phyloP scores from a whole-genome alignment of 2,329 filamentous ascomycete species.

The Monosporascus ibericus region DNA sequence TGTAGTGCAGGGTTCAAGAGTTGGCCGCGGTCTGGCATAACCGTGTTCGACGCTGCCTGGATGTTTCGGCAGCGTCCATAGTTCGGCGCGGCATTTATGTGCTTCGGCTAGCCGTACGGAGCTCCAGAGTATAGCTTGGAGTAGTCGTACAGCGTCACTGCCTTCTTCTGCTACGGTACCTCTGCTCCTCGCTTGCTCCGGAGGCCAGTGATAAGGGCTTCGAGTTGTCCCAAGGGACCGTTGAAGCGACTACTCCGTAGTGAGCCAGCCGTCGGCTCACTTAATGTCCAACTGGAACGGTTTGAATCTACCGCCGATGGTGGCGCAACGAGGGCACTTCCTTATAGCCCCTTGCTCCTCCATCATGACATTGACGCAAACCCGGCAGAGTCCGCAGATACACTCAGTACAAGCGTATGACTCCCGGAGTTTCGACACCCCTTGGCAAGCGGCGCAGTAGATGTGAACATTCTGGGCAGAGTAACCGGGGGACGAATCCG shows the following conservation, averaged over 20 bases:
- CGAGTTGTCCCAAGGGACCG: neutral
- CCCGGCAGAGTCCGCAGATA: slow-evolving; percentile 84
- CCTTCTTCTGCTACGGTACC: neutral
- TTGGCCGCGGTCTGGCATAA: neutral
- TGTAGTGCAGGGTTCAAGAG: neutral
- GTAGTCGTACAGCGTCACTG: neutral
- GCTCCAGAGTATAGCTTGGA: neutral
- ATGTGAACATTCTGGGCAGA: slow-evolving; percentile 76
- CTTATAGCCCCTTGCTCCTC: slow-evolving; percentile 68
- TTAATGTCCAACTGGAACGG: slow-evolving; percentile 79
- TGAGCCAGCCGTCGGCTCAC: slow-evolving; percentile 34
- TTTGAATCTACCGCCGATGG: slow-evolving; percentile 74
- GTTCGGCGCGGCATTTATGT: neutral
- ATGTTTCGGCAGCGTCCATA: neutral
- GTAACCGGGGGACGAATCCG: slow-evolving; percentile 67
- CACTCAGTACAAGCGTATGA: slow-evolving; percentile 95
- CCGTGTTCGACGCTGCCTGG: neutral
- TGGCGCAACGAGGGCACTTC: slow-evolving; percentile 74
- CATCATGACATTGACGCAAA: slow-evolving; percentile 78
- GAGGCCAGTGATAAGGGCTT: neutral
- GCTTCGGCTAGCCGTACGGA: neutral
- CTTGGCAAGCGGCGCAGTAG: slow-evolving; percentile 83
- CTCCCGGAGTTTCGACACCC: slow-evolving; percentile 69
- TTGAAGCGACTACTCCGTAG: neutral
- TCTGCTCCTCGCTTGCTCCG: neutral